Evolutionary conservation across 768 basidiomycete genomes (phyloP).

Genomic region (Fomitopsis serialis): DNA sequence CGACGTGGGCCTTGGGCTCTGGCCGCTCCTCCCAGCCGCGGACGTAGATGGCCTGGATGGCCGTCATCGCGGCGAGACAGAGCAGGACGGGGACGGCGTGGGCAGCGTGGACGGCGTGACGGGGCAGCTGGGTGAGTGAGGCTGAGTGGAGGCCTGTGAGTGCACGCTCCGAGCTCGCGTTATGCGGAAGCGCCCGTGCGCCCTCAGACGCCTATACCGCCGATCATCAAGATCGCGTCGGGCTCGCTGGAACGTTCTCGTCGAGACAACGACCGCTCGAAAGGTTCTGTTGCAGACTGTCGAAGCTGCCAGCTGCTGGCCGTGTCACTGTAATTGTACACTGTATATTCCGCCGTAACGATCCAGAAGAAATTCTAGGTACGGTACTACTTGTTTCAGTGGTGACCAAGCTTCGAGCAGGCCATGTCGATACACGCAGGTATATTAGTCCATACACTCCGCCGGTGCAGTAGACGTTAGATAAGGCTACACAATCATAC

Average conservation of each 20-base stretch:
- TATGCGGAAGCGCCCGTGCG: neutral
- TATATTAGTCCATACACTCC: neutral
- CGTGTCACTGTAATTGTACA: too few species aligned
- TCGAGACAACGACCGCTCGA: too few species aligned
- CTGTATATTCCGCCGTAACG: too few species aligned
- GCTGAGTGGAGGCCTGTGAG: neutral
- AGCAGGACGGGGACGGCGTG: too few species aligned
- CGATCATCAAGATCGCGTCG: neutral
- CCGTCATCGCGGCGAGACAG: slow-evolving; percentile 29
- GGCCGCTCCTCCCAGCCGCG: slow-evolving; percentile 63
- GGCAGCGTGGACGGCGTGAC: too few species aligned
- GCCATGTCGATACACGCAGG: neutral
- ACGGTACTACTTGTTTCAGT: too few species aligned
- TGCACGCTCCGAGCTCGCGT: neutral
- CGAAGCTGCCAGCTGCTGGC: too few species aligned
- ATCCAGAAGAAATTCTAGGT: too few species aligned
- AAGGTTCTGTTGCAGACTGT: too few species aligned
- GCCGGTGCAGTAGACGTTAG: neutral
- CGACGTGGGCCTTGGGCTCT: slow-evolving; percentile 71
- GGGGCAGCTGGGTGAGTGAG: too few species aligned
- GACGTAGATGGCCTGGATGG: slow-evolving; percentile 74
- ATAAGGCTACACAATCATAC: slow-evolving; percentile 2
- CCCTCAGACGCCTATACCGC: neutral
- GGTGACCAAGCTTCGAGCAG: neutral
- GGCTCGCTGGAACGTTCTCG: neutral